Percentiles rank a stretch among this genome's conserved stretches.
Conservation (phyloP, 257 asterid genomes). For the Galeopsis tetrahit region DNA sequence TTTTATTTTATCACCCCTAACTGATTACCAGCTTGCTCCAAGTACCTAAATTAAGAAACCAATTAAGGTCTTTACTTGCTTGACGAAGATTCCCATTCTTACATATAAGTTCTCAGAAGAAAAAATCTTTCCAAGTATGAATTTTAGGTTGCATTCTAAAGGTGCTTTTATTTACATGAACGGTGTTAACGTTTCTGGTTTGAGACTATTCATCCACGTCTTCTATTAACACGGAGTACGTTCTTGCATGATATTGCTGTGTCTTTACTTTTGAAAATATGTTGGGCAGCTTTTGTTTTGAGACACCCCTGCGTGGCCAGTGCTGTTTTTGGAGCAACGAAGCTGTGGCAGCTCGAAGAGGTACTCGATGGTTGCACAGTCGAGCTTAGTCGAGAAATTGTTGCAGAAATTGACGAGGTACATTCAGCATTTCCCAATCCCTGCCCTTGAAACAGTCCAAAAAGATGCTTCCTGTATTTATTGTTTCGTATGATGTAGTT, state of each 20-base stretch:
- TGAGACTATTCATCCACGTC: no score
- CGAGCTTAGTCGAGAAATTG: conserved; percentile 59
- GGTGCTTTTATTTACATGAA: neutral
- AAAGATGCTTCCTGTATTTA: neutral
- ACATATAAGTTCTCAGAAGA: no score
- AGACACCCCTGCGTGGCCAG: conserved; percentile 80
- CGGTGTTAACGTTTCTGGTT: no score
- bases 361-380: conserved; percentile 60
- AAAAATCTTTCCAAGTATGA: no score
- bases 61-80: neutral
- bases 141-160: no score
- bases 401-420: conserved; percentile 61
- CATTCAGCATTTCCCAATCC: conserved; percentile 73
- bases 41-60: neutral
- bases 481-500: neutral
- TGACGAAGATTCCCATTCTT: neutral
- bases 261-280: conserved; percentile 20
- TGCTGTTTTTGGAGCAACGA: conserved; percentile 82
- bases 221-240: no score
- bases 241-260: no score
- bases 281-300: conserved; percentile 71
- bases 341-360: conserved; percentile 81
- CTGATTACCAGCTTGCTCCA: neutral
- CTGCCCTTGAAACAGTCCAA: conserved; percentile 51
- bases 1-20: neutral